A percentile compares a stretch with the other conserved stretches of the same genome.
Conservation (phyloP, 2,329 filamentous ascomycete genomes). For the Cladorrhinum sp. region DNA sequence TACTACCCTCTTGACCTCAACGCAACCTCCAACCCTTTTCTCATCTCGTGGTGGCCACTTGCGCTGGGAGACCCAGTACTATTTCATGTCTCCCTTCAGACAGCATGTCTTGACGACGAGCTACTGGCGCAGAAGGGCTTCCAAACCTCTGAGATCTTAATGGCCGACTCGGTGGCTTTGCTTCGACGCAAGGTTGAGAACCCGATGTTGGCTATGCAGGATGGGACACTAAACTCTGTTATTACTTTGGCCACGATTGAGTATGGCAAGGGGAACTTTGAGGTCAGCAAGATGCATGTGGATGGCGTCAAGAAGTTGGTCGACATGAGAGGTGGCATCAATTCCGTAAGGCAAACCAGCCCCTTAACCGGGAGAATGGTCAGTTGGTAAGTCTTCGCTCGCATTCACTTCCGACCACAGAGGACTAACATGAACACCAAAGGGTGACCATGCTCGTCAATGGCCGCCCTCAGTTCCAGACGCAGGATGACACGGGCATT, state of each 20-base stretch:
- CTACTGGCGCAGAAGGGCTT: constrained; percentile 51
- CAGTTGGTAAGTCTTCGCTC: constrained; percentile 42
- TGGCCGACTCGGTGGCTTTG: constrained; percentile 54
- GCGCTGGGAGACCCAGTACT: constrained; percentile 54
- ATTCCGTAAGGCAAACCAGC: constrained; percentile 44
- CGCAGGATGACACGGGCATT: constrained; percentile 46
- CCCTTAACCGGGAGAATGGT: constrained; percentile 55
- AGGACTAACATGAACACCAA: neutral
- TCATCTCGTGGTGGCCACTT: constrained; percentile 59
- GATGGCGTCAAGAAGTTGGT: constrained; percentile 49
- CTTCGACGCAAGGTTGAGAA: constrained; percentile 49
- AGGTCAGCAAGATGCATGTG: constrained; percentile 46
- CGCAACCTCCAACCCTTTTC: constrained; percentile 53
- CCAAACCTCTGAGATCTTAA: constrained; percentile 51
- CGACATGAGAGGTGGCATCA: constrained; percentile 49
- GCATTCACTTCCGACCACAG: neutral
- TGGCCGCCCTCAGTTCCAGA: constrained; percentile 50
- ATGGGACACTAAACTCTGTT: constrained; percentile 55
- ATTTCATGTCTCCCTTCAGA: constrained; percentile 59
- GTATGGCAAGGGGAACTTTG: constrained; percentile 52
- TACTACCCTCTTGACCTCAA: constrained; percentile 57
- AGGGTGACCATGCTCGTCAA: constrained; percentile 59
- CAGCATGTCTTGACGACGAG: constrained; percentile 56
- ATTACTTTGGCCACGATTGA: constrained; percentile 58
- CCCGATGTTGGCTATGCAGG: constrained; percentile 45